Evolutionary conservation across 176 grass and related monocot species (phyloP), one percentile per base, ranked within the genome.

Genomic region (Musa schizocarpa): DNA sequence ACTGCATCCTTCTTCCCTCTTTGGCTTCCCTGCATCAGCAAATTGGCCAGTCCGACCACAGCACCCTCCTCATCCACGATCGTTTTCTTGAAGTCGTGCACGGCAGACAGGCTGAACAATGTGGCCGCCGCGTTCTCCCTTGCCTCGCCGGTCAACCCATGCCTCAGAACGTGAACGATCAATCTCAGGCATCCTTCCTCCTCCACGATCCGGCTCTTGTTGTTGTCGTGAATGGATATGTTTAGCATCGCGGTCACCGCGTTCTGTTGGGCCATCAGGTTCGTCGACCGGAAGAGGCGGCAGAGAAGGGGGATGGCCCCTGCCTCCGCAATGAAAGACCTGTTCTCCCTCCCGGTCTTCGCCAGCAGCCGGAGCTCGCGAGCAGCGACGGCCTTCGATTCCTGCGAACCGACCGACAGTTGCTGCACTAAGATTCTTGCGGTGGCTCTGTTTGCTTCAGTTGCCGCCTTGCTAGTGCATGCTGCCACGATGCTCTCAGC

Each of bases 1-100:
- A 94, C 95, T 19, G 95, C 95, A 71, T 99, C 95, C 70, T 99
- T 99, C 87, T 81, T 91, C 29, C 95, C 95, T 81, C 95, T 99
- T 11, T 77, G 11, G 3, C 88, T 91, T 12, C 90, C 95, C 50
- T 87, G 86, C 52, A 69, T 99, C 76, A 99, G 80, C 85, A 99
- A 78, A 70, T 20, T 29, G 13, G 85, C 82, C 52, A 99, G 71
- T 72, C 86, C 83, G 79, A 88, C 86, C n/a, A 99, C 84, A 0
- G 86, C 95, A 25, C 84, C 86, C 11, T 86, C 78, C 61, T 99
- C 86, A 57, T 83, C 86, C 29, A 87, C 79, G 62, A 99, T 99
- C 87, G 54, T 84, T 62, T 88, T 94, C 85, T 99, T 99, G 85
- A 91, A 94, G 22, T 99, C 88, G 81, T 99, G 95, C n/a, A 99